Base-by-base conservation (phyloP, 495 filamentous ascomycete species). In the Aspergillus baeticus region DNA sequence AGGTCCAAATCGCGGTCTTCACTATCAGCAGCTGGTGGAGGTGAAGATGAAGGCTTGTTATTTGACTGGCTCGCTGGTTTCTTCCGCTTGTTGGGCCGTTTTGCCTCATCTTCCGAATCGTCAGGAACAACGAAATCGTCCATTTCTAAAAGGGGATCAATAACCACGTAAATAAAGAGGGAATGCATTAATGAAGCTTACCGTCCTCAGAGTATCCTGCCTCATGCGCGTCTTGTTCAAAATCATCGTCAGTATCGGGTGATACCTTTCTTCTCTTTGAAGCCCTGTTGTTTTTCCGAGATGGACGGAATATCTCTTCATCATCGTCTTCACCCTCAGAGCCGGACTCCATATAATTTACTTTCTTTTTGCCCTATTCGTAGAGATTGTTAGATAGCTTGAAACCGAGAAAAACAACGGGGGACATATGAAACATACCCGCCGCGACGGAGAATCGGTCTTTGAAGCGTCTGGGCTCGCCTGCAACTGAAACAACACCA, bases 101-200 rank as follows among this genome's bases (percentile, higher is more conserved):
- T 74, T 11, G 69, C 81, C 52, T 92, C 88, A n/a, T 88, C 91
- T 20, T 95, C 87, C 8, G 80, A 88, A 41, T 94, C 91, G 41
- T 92, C 90, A 8, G 81, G 70, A 18, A 90, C 92, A 44, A 95
- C 74, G 63, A 96, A 96, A 64, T 96, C 90, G 51, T 86, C 90
- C 79, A 92, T 84, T 55, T 91, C 88, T 86, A 58, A 15, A 38
- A n/a, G 21, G 60, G 7, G 34, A 62, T 73, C 54, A 77, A 63
- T 22, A 42, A 29, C 26, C 26, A 29, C 2, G 29, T 29, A 33
- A 17, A 29, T 2, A 17, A 22, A 34, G 3, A 26, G 10, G 7
- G 33, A 18, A 14, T 29, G 21, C 44, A 2, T 35, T 10, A 23
- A 8, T 11, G 73, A 74, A 78, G 81, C 63, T 86, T 80, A 66